Evolutionary conservation across 2,329 filamentous ascomycete species (phyloP).

Genomic region (Macrophomina phaseolina): DNA sequence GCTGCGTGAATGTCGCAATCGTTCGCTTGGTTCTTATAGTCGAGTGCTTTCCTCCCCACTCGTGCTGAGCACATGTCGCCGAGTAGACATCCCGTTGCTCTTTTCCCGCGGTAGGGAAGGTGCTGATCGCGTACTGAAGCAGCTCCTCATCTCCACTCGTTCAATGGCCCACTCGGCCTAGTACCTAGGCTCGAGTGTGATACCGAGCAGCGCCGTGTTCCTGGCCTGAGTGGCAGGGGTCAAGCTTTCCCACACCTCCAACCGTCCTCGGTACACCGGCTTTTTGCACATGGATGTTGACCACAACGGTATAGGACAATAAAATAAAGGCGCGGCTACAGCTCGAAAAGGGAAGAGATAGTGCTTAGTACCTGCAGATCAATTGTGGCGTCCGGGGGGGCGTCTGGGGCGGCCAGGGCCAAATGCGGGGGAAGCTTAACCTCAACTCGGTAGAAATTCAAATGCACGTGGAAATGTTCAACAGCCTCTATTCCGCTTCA

Average conservation of each 20-base stretch:
- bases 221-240: neutral
- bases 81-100: neutral
- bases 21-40: neutral
- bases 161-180: neutral
- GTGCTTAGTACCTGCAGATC: conserved; percentile 13
- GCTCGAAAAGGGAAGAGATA: neutral
- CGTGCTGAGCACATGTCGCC: conserved; percentile 8
- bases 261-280: neutral
- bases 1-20: neutral
- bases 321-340: neutral
- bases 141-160: conserved; percentile 9
- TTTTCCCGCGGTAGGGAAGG: neutral
- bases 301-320: neutral
- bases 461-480: conserved; percentile 13
- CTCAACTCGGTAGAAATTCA: conserved; percentile 3
- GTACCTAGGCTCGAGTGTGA: conserved; percentile 3
- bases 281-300: neutral
- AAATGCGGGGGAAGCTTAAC: conserved; percentile 16
- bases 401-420: conserved; percentile 7
- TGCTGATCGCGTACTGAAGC: conserved; percentile 1
- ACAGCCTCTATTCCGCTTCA: conserved; percentile 18
- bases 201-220: conserved; percentile 3
- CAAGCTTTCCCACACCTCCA: neutral
- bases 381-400: neutral
- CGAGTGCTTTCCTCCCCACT: neutral